Percentiles rank a stretch among this genome's conserved stretches.
These are phyloP conservation scores for Priceomyces carsonii DNA, from an alignment of 805 yeast genomes.

Conservation along the genomic window DNA sequence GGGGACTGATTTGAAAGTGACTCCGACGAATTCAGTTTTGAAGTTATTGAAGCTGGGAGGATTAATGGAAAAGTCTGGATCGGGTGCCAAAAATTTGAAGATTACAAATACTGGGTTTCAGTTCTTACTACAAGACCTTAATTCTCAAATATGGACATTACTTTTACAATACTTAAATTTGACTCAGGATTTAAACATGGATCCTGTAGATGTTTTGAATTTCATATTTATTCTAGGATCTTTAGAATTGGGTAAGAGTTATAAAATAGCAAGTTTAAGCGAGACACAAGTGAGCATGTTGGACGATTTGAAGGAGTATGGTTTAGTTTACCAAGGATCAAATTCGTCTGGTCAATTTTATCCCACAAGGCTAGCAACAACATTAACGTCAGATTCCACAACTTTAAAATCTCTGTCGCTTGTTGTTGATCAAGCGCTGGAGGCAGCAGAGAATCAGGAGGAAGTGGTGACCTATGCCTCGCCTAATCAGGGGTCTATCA, in stretches of 20 bases:
- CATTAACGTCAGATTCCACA: conserved; percentile 81
- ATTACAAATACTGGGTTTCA: conserved; percentile 95
- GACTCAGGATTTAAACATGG: conserved; percentile 85
- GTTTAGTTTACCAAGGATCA: conserved; percentile 69
- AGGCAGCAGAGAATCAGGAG: conserved; percentile 12
- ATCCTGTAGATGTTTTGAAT: conserved; percentile 92
- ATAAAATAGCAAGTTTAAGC: conserved; percentile 67
- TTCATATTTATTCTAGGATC: conserved; percentile 94
- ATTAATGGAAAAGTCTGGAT: conserved; percentile 69
- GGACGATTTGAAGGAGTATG: conserved; percentile 88
- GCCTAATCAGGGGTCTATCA: conserved; percentile 61
- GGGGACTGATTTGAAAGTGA: conserved; percentile 71
- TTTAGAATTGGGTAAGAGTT: conserved; percentile 85
- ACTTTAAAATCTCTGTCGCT: conserved; percentile 71
- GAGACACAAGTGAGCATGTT: conserved; percentile 84
- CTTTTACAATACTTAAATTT: conserved; percentile 82
- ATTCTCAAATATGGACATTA: conserved; percentile 93
- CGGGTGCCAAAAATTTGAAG: conserved; percentile 42
- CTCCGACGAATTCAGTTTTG: conserved; percentile 83
- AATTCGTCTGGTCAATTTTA: conserved; percentile 67
- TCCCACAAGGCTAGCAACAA: conserved; percentile 89
- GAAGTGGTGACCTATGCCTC: conserved; percentile 19
- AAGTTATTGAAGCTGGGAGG: conserved; percentile 76
- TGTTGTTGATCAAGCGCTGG: conserved; percentile 71
- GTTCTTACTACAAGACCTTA: conserved; percentile 86